phyloP scores from a whole-genome alignment of 495 filamentous ascomycete species.

The Neurospora africana region DNA sequence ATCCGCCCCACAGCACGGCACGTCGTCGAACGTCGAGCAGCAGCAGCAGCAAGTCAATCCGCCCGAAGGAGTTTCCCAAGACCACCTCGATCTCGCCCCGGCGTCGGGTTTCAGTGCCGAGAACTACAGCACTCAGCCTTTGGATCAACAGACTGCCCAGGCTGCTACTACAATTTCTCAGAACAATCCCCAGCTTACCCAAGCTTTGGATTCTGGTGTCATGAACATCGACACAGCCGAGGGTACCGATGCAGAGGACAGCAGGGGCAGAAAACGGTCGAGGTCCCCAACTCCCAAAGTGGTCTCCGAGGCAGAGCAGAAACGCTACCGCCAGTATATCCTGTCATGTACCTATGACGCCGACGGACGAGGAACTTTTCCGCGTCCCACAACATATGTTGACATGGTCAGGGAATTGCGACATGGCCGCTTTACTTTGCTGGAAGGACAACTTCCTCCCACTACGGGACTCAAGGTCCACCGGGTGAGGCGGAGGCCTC shows the following conservation, averaged over 20 bases:
- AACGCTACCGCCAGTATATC: neutral
- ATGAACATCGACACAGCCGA: neutral
- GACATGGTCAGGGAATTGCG: neutral
- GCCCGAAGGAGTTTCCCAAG: neutral
- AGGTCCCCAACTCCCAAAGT: neutral
- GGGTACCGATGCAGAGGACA: neutral
- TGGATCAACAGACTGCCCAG: neutral
- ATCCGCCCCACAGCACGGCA: neutral
- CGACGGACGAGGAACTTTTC: neutral
- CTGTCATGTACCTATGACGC: neutral
- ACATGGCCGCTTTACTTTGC: neutral
- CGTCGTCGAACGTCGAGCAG: neutral
- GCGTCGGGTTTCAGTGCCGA: neutral
- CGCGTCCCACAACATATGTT: neutral
- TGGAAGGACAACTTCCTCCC: neutral
- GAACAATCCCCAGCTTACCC: neutral
- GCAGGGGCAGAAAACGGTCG: neutral
- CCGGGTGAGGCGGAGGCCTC: neutral
- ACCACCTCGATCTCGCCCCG: neutral
- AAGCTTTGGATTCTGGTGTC: neutral
- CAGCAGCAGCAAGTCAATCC: neutral
- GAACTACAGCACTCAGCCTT: neutral
- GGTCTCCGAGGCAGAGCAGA: too few species aligned
- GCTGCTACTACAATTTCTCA: neutral
- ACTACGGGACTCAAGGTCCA: neutral